A percentile compares a stretch with the other conserved stretches of the same genome.
phyloP scores from a whole-genome alignment of 768 basidiomycete species.

The Leccinum ochraceum region DNA sequence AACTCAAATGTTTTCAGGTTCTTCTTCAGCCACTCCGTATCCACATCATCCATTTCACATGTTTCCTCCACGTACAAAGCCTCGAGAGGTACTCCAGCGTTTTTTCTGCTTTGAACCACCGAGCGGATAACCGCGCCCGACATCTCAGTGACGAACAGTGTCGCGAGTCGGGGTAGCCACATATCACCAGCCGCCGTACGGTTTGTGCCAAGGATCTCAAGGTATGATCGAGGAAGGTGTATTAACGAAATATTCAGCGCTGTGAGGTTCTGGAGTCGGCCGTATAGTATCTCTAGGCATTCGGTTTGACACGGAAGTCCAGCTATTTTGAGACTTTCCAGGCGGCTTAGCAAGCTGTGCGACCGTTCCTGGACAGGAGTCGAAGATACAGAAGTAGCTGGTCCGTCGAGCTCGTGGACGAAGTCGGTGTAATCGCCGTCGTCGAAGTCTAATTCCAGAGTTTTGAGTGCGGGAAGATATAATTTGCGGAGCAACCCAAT shows the following conservation, averaged over 20 bases:
- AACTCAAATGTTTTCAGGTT: slow-evolving; percentile 53
- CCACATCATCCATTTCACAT: slow-evolving; percentile 41
- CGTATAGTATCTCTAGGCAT: slow-evolving; percentile 41
- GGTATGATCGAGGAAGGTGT: slow-evolving; percentile 32
- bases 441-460: slow-evolving; percentile 55
- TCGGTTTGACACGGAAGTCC: slow-evolving; percentile 45
- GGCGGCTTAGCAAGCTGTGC: slow-evolving; percentile 38
- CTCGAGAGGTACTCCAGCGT: slow-evolving; percentile 47
- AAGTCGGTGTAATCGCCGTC: slow-evolving; percentile 54
- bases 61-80: slow-evolving; percentile 46
- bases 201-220: slow-evolving; percentile 18
- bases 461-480: slow-evolving; percentile 36
- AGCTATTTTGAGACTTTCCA: slow-evolving; percentile 55
- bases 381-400: slow-evolving; percentile 22
- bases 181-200: background rate
- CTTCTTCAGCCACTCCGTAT: slow-evolving; percentile 52
- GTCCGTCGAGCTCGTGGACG: slow-evolving; percentile 40
- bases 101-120: slow-evolving; percentile 46
- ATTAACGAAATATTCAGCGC: slow-evolving; percentile 42
- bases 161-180: slow-evolving; percentile 54
- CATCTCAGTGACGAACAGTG: slow-evolving; percentile 48
- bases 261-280: slow-evolving; percentile 48
- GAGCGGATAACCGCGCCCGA: slow-evolving; percentile 41
- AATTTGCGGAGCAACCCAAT: slow-evolving; percentile 28
- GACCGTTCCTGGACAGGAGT: slow-evolving; percentile 41